A percentile compares a stretch with the other conserved stretches of the same genome.
Conservation (phyloP, 164 flowering plant species). For the Brasenia schreberi region DNA sequence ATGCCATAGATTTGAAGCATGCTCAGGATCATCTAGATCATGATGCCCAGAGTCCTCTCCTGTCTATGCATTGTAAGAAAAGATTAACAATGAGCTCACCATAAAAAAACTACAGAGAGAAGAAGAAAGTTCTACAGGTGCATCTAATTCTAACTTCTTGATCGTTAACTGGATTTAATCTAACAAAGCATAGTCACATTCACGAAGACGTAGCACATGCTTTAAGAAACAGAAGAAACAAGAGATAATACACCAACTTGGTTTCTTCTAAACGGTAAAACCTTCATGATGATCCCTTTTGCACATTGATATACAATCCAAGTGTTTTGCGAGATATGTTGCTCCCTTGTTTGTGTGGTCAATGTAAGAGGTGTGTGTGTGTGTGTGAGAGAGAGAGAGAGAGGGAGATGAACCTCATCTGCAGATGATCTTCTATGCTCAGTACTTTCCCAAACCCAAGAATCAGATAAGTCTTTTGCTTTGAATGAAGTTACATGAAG, state of each 20-base stretch:
- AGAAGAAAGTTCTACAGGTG: not conserved
- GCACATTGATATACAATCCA: not conserved
- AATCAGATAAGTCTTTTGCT: constrained; percentile 21
- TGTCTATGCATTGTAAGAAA: constrained; percentile 8
- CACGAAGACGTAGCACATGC: too few relatives aligned
- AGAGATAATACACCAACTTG: too few relatives aligned
- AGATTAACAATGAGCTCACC: not conserved
- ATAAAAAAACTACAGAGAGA: not conserved
- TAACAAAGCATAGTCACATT: too few relatives aligned
- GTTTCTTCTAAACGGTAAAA: too few relatives aligned
- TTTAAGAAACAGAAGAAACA: too few relatives aligned
- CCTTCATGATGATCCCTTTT: not conserved
- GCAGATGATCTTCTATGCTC: constrained; percentile 13
- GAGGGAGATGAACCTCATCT: constrained; percentile 27
- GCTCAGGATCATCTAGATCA: constrained; percentile 10
- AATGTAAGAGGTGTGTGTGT: not conserved
- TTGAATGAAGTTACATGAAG: constrained; percentile 37
- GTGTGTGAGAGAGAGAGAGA: not conserved
- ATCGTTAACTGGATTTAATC: not conserved
- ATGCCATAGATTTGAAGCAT: constrained; percentile 8
- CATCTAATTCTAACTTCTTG: not conserved
- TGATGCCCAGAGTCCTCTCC: constrained; percentile 17
- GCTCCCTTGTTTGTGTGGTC: too few relatives aligned
- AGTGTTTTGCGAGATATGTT: too few relatives aligned
- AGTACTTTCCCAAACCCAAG: constrained; percentile 46